Evolutionary conservation across 495 filamentous ascomycete species (phyloP).

Genomic region (Penicillium silybi): DNA sequence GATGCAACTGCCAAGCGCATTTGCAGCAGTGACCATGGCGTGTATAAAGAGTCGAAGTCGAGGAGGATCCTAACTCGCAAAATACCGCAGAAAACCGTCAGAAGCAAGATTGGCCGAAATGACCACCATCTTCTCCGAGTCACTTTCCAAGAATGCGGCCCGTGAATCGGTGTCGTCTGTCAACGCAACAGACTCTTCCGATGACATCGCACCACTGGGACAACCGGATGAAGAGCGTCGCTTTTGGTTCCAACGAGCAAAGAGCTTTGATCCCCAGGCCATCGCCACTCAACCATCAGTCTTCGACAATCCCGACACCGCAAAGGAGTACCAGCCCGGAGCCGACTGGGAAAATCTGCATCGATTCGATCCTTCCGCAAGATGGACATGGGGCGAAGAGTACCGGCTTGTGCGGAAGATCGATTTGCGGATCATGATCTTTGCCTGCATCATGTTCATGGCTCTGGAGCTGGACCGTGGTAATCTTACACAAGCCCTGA

Average conservation of each 20-base stretch:
- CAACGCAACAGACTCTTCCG: conserved; percentile 3
- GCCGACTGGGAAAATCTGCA: conserved; percentile 51
- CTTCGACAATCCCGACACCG: conserved; percentile 47
- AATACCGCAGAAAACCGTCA: background rate
- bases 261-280: conserved; percentile 37
- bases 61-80: background rate
- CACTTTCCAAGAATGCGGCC: conserved; percentile 2
- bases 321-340: conserved; percentile 48
- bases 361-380: conserved; percentile 47
- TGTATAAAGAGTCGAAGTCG: background rate
- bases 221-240: conserved; percentile 12
- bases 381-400: conserved; percentile 52
- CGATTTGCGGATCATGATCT: conserved; percentile 49
- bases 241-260: conserved; percentile 27
- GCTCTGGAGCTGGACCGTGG: conserved; percentile 63
- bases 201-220: conserved; percentile 11
- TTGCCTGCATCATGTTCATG: conserved; percentile 70
- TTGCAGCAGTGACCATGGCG: background rate
- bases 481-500: conserved; percentile 36
- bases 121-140: conserved; percentile 3
- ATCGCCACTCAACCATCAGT: conserved; percentile 56
- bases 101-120: background rate
- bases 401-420: conserved; percentile 32
- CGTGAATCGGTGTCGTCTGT: background rate
- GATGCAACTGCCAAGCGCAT: background rate